Conservation (phyloP, 129 eudicot genomes). For the Solidago caesia region DNA sequence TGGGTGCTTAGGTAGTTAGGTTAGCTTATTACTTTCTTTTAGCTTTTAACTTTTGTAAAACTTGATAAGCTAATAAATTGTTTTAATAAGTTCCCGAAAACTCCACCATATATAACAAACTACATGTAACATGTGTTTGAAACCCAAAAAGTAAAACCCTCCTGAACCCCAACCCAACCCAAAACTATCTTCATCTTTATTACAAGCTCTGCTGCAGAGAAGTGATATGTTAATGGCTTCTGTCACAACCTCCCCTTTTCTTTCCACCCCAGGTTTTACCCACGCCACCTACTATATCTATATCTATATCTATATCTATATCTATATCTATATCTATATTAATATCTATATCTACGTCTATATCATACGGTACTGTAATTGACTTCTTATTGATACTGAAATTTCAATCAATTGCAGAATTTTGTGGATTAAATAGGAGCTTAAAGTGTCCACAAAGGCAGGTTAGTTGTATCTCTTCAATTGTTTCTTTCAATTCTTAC, state of each 20-base stretch:
- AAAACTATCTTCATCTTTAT: conserved; percentile 23
- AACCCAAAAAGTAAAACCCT: conserved; percentile 23
- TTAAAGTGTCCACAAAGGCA: conserved; percentile 36
- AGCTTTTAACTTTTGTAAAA: no score
- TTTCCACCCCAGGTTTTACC: conserved; percentile 36
- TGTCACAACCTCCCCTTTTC: conserved; percentile 33
- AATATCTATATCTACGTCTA: no score
- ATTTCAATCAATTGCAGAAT: conserved; percentile 29
- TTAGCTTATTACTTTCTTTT: no score
- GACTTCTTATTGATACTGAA: not conserved
- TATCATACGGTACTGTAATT: not conserved
- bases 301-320: no score
- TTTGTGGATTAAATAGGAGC: conserved; percentile 41
- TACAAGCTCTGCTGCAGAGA: conserved; percentile 20
- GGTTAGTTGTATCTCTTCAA: conserved; percentile 32
- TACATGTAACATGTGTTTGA: not conserved
- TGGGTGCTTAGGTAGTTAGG: no score
- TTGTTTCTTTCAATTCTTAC: not conserved
- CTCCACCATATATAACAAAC: no score
- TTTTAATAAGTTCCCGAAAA: no score
- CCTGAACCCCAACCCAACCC: conserved; percentile 21
- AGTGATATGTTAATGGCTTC: conserved; percentile 28
- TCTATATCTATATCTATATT: no score
- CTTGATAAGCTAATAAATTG: no score
- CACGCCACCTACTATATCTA: not conserved